Percentiles rank a stretch among this genome's conserved stretches.
phyloP scores from a whole-genome alignment of 1,284 basidiomycete genomes.

The Xerocomus amazonicus region DNA sequence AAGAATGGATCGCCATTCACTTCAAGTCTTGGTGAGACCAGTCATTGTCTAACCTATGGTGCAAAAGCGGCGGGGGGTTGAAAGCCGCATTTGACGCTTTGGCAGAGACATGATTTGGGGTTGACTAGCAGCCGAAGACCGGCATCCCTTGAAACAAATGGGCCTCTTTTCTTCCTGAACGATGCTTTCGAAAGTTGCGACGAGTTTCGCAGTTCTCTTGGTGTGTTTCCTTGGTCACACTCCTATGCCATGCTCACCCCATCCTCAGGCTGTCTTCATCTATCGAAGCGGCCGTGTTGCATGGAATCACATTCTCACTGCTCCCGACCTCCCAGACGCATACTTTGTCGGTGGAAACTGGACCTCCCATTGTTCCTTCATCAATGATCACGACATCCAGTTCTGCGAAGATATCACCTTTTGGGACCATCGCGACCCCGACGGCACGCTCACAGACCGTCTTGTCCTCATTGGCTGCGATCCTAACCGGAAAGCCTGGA shows the following conservation, averaged over 20 bases:
- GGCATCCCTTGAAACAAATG: too few species aligned
- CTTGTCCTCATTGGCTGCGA: conserved; percentile 53
- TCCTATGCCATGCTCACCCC: not conserved
- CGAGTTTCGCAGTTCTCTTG: conserved; percentile 12
- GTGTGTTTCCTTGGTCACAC: conserved; percentile 12
- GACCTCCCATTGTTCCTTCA: conserved; percentile 40
- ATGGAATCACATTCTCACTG: conserved; percentile 40
- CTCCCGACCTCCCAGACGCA: conserved; percentile 42
- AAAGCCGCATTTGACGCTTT: too few species aligned
- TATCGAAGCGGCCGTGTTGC: conserved; percentile 43
- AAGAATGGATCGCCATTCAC: too few species aligned
- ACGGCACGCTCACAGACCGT: conserved; percentile 37
- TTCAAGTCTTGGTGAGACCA: too few species aligned
- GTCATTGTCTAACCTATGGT: too few species aligned
- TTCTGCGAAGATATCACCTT: conserved; percentile 64
- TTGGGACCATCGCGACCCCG: conserved; percentile 48
- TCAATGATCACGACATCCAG: conserved; percentile 40
- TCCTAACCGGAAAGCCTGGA: conserved; percentile 52
- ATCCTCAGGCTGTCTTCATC: conserved; percentile 15
- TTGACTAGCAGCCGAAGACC: too few species aligned
- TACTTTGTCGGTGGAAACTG: conserved; percentile 49
- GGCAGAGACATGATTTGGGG: too few species aligned
- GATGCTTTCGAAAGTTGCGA: conserved; percentile 16
- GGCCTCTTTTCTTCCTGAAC: too few species aligned
- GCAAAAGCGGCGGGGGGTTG: too few species aligned